A percentile compares a stretch with the other conserved stretches of the same genome.
Evolutionary conservation across 2,329 filamentous ascomycete genomes (phyloP).

Genomic region (Pyrenophora graminea): DNA sequence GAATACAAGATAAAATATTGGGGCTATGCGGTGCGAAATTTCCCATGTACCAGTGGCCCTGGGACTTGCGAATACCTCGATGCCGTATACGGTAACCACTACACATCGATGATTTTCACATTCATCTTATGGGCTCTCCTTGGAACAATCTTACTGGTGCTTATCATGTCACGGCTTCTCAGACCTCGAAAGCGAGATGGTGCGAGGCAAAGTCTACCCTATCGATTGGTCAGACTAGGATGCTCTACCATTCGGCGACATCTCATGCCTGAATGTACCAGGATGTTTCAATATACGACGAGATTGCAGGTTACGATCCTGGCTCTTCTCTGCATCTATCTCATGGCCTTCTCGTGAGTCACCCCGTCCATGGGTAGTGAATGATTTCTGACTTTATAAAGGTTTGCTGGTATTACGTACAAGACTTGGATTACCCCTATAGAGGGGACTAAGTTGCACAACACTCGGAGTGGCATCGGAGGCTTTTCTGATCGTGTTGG

Average conservation of each 20-base stretch:
- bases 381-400: not conserved
- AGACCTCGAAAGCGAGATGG: slow-evolving; percentile 2
- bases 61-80: slow-evolving; percentile 10
- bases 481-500: slow-evolving; percentile 9
- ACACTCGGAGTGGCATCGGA: slow-evolving; percentile 10
- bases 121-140: slow-evolving; percentile 9
- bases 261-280: slow-evolving; percentile 6
- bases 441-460: slow-evolving; percentile 4
- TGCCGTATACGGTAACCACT: slow-evolving; percentile 5
- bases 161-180: slow-evolving; percentile 4
- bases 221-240: slow-evolving; percentile 3
- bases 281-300: slow-evolving; percentile 4
- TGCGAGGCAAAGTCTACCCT: slow-evolving; percentile 4
- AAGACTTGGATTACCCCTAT: slow-evolving; percentile 10
- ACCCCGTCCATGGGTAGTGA: not conserved
- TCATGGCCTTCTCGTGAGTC: slow-evolving; percentile 6
- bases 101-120: slow-evolving; percentile 10
- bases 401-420: slow-evolving; percentile 9
- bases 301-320: slow-evolving; percentile 8
- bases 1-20: slow-evolving; percentile 11
- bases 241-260: not conserved
- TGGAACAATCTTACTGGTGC: slow-evolving; percentile 3
- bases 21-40: slow-evolving; percentile 9
- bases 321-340: slow-evolving; percentile 6
- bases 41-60: slow-evolving; percentile 8